Evolutionary conservation across 768 basidiomycete species (phyloP).

Genomic region (Cystoderma amianthinum): DNA sequence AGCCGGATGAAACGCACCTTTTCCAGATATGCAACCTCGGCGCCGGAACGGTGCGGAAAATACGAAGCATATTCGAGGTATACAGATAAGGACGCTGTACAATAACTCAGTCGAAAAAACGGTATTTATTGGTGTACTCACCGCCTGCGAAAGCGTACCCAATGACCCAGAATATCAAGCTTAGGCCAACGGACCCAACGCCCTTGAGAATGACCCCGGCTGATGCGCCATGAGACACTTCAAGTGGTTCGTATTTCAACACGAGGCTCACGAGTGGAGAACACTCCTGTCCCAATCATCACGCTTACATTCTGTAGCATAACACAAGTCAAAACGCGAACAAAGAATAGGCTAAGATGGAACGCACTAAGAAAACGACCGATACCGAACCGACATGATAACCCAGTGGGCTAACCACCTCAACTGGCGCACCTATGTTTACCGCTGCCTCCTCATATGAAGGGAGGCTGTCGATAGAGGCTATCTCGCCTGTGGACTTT

Average conservation of each 20-base stretch:
- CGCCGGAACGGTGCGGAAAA: too few species aligned
- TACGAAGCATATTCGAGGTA: slow-evolving; percentile 39
- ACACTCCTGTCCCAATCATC: slow-evolving; percentile 33
- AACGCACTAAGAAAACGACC: too few species aligned
- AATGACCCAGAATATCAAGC: slow-evolving; percentile 33
- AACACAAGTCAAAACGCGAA: slow-evolving; percentile 3
- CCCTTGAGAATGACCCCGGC: slow-evolving; percentile 28
- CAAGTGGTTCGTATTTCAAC: not conserved
- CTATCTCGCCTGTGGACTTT: too few species aligned
- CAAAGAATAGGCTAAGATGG: too few species aligned
- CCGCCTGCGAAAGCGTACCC: slow-evolving; percentile 27
- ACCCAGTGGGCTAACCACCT: too few species aligned
- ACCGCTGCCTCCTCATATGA: too few species aligned
- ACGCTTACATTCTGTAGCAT: slow-evolving; percentile 21
- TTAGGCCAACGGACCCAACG: slow-evolving; percentile 29
- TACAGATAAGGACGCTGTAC: slow-evolving; percentile 23
- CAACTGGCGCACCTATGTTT: too few species aligned
- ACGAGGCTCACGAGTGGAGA: slow-evolving; percentile 16
- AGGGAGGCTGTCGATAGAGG: too few species aligned
- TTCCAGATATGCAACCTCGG: too few species aligned
- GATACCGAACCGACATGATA: too few species aligned
- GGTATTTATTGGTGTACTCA: slow-evolving; percentile 7
- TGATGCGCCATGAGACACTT: slow-evolving; percentile 1
- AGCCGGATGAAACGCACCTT: too few species aligned
- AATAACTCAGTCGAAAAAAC: not conserved